Evolutionary conservation across 495 filamentous ascomycete species (phyloP).

Genomic region (Talaromyces borbonicus): DNA sequence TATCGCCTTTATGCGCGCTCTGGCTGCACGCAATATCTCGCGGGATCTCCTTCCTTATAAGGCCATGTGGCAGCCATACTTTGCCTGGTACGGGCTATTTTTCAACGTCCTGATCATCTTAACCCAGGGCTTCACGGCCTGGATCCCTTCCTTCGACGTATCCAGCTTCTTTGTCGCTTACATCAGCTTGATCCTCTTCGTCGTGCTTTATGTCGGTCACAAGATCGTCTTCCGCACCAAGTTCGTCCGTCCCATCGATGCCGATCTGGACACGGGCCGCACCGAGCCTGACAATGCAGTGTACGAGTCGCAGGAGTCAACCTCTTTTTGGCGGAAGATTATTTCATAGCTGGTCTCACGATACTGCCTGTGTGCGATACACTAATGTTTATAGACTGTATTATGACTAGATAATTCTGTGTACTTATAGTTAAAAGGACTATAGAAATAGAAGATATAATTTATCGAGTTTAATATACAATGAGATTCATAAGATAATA

Average conservation of each 20-base stretch:
- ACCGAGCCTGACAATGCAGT: conserved; percentile 28
- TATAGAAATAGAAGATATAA: no score
- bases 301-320: conserved; percentile 35
- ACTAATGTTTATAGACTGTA: no score
- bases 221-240: conserved; percentile 38
- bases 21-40: conserved; percentile 47
- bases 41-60: conserved; percentile 48
- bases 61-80: conserved; percentile 48
- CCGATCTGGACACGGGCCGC: conserved; percentile 41
- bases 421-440: no score
- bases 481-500: no score
- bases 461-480: no score
- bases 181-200: conserved; percentile 51
- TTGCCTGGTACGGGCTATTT: conserved; percentile 50
- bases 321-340: conserved; percentile 16
- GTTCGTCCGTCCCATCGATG: conserved; percentile 34
- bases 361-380: no score
- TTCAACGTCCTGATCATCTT: conserved; percentile 56
- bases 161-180: conserved; percentile 52
- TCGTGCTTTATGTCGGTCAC: conserved; percentile 48
- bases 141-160: conserved; percentile 49
- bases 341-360: no score
- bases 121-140: conserved; percentile 61
- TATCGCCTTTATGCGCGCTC: conserved; percentile 49
- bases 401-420: no score